Evolutionary conservation across 2,329 filamentous ascomycete species (phyloP), one percentile per base, ranked within the genome.

Genomic region (Fusarium brachygibbosum): DNA sequence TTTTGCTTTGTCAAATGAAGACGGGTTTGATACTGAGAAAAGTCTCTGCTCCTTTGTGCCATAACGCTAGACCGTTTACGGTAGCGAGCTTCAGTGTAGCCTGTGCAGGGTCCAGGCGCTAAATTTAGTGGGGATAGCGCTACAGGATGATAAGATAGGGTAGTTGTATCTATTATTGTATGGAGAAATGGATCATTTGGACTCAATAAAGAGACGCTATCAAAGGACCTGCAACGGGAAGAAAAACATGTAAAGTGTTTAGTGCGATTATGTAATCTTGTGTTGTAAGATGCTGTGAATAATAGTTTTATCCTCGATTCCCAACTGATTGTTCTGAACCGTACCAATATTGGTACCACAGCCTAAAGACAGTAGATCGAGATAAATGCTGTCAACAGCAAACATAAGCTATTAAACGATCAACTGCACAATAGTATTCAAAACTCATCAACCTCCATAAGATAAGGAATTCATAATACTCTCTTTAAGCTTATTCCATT

Each of bases 21-120:
- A 35, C 11, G 32, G 28, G n/a, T 48, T 61, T 65, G 62, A 66
- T 65, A 66, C 29, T 17, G 37, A 48, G 61, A 46, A 65, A 65
- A 65, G 62, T 65, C 62, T 65, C 62, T 65, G 62, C 62, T 46
- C 38, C 6, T 21, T 53, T 41, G 61, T 60, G 37, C 13, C 9
- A 40, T 41, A 17, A 31, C 32, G 31, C 62, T 65, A 65, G 31
- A 2, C 61, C 19, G 0, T 4, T 44, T 40, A 12, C 4, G 32
- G 62, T 2, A 38, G 10, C 2, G 5, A 3, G 4, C 13, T 5
- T 6, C n/a, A 10, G 14, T 21, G n/a, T n/a, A n/a, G n/a, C n/a
- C n/a, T n/a, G n/a, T n/a, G 13, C 38, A 37, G 38, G 48, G 37
- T 57, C 23, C 5, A 1, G 0, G 7, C 38, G 40, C 60, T 65